A percentile compares a stretch with the other conserved stretches of the same genome.
Conservation (phyloP, 352 stramenopile genomes). For the Pythium rishiriense region DNA sequence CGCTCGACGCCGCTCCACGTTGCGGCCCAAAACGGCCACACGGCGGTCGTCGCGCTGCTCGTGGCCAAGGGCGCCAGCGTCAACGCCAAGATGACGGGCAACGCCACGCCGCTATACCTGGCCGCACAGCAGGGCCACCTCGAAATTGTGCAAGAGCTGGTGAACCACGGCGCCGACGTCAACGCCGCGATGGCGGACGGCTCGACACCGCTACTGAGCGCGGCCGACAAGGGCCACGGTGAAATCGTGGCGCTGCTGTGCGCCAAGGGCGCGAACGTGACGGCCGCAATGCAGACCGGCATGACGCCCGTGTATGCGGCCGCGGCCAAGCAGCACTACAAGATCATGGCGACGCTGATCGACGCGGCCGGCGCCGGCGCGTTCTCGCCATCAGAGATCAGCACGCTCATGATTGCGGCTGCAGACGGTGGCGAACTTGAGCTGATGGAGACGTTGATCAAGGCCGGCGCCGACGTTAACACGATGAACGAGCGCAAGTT, state of each 20-base stretch:
- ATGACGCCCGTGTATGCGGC: conserved; percentile 81
- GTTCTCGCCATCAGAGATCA: conserved; percentile 20
- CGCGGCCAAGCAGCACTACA: conserved; percentile 53
- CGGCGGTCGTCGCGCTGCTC: conserved; percentile 52
- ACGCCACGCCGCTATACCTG: conserved; percentile 76
- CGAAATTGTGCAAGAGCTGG: conserved; percentile 21
- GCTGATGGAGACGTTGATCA: conserved; percentile 26
- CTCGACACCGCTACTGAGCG: conserved; percentile 79
- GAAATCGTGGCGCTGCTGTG: conserved; percentile 55
- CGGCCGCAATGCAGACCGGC: conserved; percentile 67
- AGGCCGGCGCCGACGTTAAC: conserved; percentile 28
- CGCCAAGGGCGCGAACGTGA: conserved; percentile 43
- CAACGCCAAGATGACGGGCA: conserved; percentile 34
- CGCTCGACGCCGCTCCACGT: conserved; percentile 79
- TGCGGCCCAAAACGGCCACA: conserved; percentile 75
- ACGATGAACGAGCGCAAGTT: conserved; percentile 28
- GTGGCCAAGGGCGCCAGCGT: conserved; percentile 55
- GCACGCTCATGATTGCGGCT: conserved; percentile 31
- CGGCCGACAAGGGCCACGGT: conserved; percentile 71
- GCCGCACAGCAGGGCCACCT: conserved; percentile 68
- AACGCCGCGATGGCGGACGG: conserved; percentile 69
- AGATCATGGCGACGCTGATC: conserved; percentile 24
- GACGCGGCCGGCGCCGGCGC: conserved; percentile 12
- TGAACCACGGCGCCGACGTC: conserved; percentile 19
- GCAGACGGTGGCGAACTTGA: conserved; percentile 25